Evolutionary conservation across 768 basidiomycete species (phyloP).

Genomic region (Suillus alpinus): DNA sequence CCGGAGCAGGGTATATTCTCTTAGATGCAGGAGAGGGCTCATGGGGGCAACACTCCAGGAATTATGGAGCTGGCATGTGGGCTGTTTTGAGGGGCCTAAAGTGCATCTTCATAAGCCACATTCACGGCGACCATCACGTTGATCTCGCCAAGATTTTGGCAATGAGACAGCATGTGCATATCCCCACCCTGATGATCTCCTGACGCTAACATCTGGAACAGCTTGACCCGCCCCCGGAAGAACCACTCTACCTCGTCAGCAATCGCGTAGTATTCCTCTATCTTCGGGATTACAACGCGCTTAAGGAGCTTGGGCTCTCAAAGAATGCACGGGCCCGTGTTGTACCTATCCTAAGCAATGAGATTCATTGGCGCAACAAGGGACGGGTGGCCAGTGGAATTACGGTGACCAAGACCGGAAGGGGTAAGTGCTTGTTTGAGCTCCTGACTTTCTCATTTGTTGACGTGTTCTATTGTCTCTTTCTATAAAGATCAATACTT

Average conservation of each 20-base stretch:
- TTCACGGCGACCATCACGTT: conserved; percentile 91
- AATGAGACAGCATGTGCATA: conserved; percentile 62
- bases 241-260: conserved; percentile 71
- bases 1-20: conserved; percentile 68
- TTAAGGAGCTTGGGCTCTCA: conserved; percentile 69
- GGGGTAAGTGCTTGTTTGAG: not conserved
- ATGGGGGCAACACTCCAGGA: conserved; percentile 80
- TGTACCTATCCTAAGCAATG: conserved; percentile 52
- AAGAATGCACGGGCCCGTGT: conserved; percentile 48
- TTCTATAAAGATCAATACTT: conserved; percentile 37
- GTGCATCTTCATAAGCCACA: conserved; percentile 87
- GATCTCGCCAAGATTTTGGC: conserved; percentile 75
- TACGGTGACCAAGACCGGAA: not conserved
- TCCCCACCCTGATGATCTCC: not conserved
- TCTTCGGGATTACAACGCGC: conserved; percentile 66
- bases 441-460: not conserved
- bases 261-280: conserved; percentile 56
- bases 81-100: conserved; percentile 65
- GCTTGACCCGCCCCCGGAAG: conserved; percentile 59
- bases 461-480: not conserved
- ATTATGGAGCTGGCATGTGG: conserved; percentile 61
- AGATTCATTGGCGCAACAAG: conserved; percentile 45
- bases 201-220: conserved; percentile 23
- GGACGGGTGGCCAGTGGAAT: conserved; percentile 10
- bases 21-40: conserved; percentile 92